A percentile compares a stretch with the other conserved stretches of the same genome.
Conservation (phyloP, 768 basidiomycete species). For the Lentinula lateritia region DNA sequence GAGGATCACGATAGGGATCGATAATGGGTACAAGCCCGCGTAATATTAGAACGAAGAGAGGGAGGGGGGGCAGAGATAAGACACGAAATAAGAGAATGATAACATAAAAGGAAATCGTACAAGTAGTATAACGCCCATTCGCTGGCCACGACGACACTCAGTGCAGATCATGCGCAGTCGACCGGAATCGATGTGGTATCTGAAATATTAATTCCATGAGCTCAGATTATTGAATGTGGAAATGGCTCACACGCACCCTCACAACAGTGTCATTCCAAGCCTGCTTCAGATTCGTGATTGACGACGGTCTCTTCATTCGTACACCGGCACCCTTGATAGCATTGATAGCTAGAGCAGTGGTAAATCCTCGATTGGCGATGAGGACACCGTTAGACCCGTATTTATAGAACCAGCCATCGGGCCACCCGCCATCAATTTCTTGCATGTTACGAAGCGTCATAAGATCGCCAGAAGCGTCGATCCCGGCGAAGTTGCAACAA, state of each 20-base stretch:
- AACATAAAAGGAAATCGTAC: slow-evolving; percentile 1
- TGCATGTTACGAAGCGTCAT: slow-evolving; percentile 40
- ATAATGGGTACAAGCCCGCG: background rate
- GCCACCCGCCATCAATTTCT: slow-evolving; percentile 52
- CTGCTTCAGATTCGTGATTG: slow-evolving; percentile 1
- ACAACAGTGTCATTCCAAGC: slow-evolving; percentile 4
- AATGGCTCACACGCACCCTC: background rate
- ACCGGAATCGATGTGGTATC: background rate
- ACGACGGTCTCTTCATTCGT: slow-evolving; percentile 1
- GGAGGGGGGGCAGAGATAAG: background rate
- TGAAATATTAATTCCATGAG: background rate
- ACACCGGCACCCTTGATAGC: slow-evolving; percentile 26
- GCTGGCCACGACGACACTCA: background rate
- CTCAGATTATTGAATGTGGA: background rate
- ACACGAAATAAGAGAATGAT: background rate
- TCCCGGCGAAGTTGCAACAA: slow-evolving; percentile 33
- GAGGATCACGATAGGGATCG: background rate
- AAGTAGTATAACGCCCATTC: background rate
- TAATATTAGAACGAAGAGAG: background rate
- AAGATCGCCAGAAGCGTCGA: slow-evolving; percentile 39
- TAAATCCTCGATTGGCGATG: slow-evolving; percentile 51
- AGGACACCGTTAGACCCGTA: slow-evolving; percentile 41
- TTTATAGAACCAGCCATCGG: slow-evolving; percentile 51
- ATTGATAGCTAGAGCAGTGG: slow-evolving; percentile 48
- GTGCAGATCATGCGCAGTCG: background rate